Evolutionary conservation across 306 rosid species (phyloP).

Genomic region (Vachellia pachyceras): DNA sequence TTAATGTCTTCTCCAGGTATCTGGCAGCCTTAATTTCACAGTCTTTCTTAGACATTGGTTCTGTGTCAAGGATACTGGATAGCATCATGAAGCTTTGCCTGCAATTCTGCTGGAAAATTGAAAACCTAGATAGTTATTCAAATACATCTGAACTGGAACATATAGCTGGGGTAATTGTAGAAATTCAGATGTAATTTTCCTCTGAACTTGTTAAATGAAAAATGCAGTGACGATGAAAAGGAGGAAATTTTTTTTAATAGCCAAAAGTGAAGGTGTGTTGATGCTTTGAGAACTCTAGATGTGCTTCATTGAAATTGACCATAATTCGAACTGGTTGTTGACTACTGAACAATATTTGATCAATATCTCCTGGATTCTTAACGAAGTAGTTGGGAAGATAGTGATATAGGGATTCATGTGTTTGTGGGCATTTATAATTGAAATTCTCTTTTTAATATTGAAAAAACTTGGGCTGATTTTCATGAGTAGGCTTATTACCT

Average conservation of each 20-base stretch:
- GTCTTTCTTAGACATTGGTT: slow-evolving; percentile 95
- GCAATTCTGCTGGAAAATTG: slow-evolving; percentile 90
- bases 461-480: not conserved
- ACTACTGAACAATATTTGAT: not conserved
- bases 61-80: slow-evolving; percentile 95
- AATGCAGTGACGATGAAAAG: not conserved
- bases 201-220: not conserved
- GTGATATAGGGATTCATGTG: not conserved
- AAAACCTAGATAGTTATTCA: slow-evolving; percentile 79
- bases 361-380: not conserved
- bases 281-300: too few species aligned
- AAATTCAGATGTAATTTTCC: not conserved
- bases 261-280: not conserved
- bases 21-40: slow-evolving; percentile 91
- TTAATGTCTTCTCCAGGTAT: slow-evolving; percentile 58
- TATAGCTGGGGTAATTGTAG: slow-evolving; percentile 74
- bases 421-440: not conserved
- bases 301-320: slow-evolving; percentile 3
- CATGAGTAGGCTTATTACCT: not conserved
- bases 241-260: not conserved
- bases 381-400: not conserved
- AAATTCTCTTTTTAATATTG: not conserved
- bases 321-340: slow-evolving; percentile 25
- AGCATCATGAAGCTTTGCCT: slow-evolving; percentile 96
- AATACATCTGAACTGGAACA: slow-evolving; percentile 85